Conservation (phyloP, 228 moss, liverwort and hornwort species). For the Sphagnum fallax region DNA sequence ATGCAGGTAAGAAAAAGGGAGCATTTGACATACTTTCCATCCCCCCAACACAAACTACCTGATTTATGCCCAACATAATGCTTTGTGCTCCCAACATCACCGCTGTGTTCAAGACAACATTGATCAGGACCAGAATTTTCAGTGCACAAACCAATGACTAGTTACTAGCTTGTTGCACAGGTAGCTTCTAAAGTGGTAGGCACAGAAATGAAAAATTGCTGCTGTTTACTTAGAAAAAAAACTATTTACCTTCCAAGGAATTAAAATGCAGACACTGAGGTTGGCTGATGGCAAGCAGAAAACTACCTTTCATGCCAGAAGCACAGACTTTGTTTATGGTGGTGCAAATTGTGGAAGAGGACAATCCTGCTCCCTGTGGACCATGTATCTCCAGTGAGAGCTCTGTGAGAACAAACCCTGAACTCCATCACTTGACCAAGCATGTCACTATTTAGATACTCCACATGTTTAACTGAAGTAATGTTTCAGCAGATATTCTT, state of each 20-base stretch:
- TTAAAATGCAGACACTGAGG: neutral
- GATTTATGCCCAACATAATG: slow-evolving; percentile 69
- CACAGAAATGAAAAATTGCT: too few relatives aligned
- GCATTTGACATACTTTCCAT: slow-evolving; percentile 99
- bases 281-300: neutral
- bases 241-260: neutral
- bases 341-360: slow-evolving; percentile 68
- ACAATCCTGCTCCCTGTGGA: slow-evolving; percentile 66
- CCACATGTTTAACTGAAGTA: too few relatives aligned
- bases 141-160: too few relatives aligned
- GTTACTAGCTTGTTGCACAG: too few relatives aligned
- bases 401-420: neutral
- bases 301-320: slow-evolving; percentile 93
- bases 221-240: neutral
- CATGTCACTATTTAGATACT: neutral
- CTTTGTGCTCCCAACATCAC: slow-evolving; percentile 96
- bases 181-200: too few relatives aligned
- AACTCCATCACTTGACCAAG: neutral
- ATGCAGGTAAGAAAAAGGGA: slow-evolving; percentile 56
- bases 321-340: slow-evolving; percentile 94
- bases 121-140: too few relatives aligned
- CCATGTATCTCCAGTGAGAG: neutral
- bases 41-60: slow-evolving; percentile 76
- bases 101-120: slow-evolving; percentile 23
- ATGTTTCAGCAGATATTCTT: too few relatives aligned